Evolutionary conservation across 2,329 filamentous ascomycete genomes (phyloP), one percentile per base, ranked within the genome.

Genomic region (Fonsecaea pugnacius): DNA sequence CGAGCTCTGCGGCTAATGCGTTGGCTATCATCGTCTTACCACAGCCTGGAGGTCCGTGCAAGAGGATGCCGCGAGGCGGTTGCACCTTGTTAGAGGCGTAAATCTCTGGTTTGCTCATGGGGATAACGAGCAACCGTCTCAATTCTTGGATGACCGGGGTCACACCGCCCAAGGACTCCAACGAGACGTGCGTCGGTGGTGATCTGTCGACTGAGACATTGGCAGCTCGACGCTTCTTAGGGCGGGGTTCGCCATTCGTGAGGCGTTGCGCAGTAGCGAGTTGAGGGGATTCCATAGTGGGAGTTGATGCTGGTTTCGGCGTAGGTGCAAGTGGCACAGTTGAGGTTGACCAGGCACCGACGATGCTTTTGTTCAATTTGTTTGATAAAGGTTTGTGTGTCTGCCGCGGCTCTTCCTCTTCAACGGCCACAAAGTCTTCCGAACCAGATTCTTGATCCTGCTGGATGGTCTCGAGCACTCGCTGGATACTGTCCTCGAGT

Each of bases 1-100:
- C 89, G 21, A 93, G 80, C 67, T 88, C 86, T 1, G 90, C 89
- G 2, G 91, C 91, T 71, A 91, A 89, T 1, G 90, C 91, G 74
- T 92, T 88, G 9, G 90, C 90, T 64, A 96, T 87, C 81, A 91
- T 89, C 0, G 91, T 96, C 77, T 96, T 96, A 70, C 91, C 91
- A 73, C 91, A 95, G 30, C 91, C 91, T 2, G 91, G 91, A 0
- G 91, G 91, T 0, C 91, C 91, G 76, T 96, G 90, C 4, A 96
- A 82, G 27, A 96, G 78, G 16, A 96, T 88, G 65, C 91, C 90
- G 53, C 89, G 86, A 38, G 89, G 87, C 46, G 90, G 87, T 38
- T 90, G 87, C 51, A 91, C 84, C 30, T 88, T 87, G 36, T 87
- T 85, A 18, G 83, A 80, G 38, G 84, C 78, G 71, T 90, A 94